Conservation (phyloP, 306 rosid genomes). For the Mimosa pudica region DNA sequence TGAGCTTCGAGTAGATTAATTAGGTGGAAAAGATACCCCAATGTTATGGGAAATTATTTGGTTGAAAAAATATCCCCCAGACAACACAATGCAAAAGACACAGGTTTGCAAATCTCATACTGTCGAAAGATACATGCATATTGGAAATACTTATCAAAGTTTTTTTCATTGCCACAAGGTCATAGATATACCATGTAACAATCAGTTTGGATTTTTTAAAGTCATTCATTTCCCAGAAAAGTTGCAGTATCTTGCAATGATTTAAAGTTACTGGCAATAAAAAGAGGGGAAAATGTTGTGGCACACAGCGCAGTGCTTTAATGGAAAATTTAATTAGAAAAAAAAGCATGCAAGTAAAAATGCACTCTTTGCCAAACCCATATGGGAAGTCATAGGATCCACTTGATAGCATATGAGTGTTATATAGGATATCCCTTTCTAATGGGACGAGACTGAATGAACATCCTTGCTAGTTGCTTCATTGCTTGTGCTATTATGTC, state of each 20-base stretch:
- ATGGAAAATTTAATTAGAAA: background rate
- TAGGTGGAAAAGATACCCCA: background rate
- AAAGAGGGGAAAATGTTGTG: background rate
- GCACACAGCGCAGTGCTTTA: background rate
- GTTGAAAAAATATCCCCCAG: slow-evolving; percentile 6
- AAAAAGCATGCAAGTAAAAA: background rate
- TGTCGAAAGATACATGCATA: background rate
- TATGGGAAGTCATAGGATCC: background rate
- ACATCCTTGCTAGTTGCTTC: background rate
- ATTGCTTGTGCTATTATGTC: background rate
- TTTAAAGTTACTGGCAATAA: background rate
- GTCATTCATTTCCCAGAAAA: background rate
- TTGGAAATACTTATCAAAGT: background rate
- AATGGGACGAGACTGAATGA: background rate
- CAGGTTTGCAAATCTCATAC: background rate
- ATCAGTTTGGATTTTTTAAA: background rate
- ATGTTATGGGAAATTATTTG: background rate
- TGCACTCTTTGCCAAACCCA: background rate
- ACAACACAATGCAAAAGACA: background rate
- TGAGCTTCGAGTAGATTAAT: background rate
- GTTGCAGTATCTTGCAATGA: background rate
- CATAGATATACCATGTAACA: background rate
- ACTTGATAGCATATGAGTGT: background rate
- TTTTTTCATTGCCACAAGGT: background rate
- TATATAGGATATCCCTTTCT: background rate